A percentile compares a stretch with the other conserved stretches of the same genome.
These are phyloP conservation scores for Kluyveromyces aestuarii DNA, from an alignment of 805 yeast genomes.

Conservation along the genomic window DNA sequence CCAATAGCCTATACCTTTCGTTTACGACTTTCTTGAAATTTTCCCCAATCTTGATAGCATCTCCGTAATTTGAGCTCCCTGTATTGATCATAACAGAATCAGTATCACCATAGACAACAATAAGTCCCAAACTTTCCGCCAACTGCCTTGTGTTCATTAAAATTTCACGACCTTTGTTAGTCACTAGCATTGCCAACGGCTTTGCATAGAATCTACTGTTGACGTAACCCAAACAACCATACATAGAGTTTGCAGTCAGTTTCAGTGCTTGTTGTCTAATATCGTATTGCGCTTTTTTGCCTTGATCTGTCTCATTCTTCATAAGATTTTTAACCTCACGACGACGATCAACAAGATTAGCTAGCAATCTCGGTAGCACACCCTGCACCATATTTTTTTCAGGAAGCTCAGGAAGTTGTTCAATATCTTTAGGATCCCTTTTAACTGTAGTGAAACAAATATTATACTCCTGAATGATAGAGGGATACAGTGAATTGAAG, in stretches of 20 bases:
- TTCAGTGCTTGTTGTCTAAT: slow-evolving; percentile 94
- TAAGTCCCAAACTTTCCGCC: slow-evolving; percentile 74
- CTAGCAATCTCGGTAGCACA: slow-evolving; percentile 76
- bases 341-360: slow-evolving; percentile 82
- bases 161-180: slow-evolving; percentile 92
- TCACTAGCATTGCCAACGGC: slow-evolving; percentile 91
- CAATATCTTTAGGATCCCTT: slow-evolving; percentile 46
- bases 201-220: slow-evolving; percentile 91
- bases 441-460: slow-evolving; percentile 95
- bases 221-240: slow-evolving; percentile 93
- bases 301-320: slow-evolving; percentile 59
- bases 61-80: slow-evolving; percentile 55
- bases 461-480: slow-evolving; percentile 93
- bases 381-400: slow-evolving; percentile 52
- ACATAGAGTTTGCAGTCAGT: slow-evolving; percentile 98
- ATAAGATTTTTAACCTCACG: slow-evolving; percentile 82
- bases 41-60: slow-evolving; percentile 76
- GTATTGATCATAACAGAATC: slow-evolving; percentile 99
- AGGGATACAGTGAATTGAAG: slow-evolving; percentile 93
- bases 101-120: slow-evolving; percentile 96
- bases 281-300: slow-evolving; percentile 77
- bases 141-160: slow-evolving; percentile 85
- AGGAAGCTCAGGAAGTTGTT: slow-evolving; percentile 64
- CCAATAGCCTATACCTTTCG: slow-evolving; percentile 77
- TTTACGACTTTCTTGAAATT: slow-evolving; percentile 80